Evolutionary conservation across 495 filamentous ascomycete genomes (phyloP).

Genomic region (Usnea hakonensis): DNA sequence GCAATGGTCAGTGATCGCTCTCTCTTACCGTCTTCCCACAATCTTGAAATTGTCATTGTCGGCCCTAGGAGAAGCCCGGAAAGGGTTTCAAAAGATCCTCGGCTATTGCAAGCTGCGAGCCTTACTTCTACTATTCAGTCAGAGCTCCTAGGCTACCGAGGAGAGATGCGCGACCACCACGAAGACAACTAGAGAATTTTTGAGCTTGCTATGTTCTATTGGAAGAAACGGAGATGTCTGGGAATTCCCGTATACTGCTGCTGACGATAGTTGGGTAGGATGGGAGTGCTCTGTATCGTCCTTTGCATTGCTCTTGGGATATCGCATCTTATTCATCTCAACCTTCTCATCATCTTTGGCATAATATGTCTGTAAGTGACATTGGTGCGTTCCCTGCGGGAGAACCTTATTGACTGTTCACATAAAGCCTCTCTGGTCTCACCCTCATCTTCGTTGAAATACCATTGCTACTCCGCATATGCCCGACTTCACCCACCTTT

Average conservation of each 20-base stretch:
- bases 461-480: conserved; percentile 93
- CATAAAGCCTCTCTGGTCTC: conserved; percentile 61
- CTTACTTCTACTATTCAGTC: not conserved
- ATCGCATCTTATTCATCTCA: conserved; percentile 73
- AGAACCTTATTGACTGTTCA: not conserved
- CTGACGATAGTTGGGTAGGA: conserved; percentile 47
- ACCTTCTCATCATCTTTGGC: conserved; percentile 65
- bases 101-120: not conserved
- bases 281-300: conserved; percentile 87
- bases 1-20: conserved; percentile 76
- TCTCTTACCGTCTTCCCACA: not conserved
- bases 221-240: not conserved
- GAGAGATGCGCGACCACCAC: not conserved
- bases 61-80: not conserved
- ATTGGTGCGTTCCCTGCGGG: not conserved
- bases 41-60: not conserved
- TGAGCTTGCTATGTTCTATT: not conserved
- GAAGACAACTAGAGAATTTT: not conserved
- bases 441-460: conserved; percentile 96
- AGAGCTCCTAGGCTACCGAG: not conserved
- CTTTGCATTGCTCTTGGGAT: conserved; percentile 94
- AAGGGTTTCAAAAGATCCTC: not conserved
- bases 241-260: not conserved
- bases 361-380: conserved; percentile 73
- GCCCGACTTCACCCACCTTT: conserved; percentile 85